Conservation (phyloP, 2,329 filamentous ascomycete species). For the Colletotrichum endophyticum region DNA sequence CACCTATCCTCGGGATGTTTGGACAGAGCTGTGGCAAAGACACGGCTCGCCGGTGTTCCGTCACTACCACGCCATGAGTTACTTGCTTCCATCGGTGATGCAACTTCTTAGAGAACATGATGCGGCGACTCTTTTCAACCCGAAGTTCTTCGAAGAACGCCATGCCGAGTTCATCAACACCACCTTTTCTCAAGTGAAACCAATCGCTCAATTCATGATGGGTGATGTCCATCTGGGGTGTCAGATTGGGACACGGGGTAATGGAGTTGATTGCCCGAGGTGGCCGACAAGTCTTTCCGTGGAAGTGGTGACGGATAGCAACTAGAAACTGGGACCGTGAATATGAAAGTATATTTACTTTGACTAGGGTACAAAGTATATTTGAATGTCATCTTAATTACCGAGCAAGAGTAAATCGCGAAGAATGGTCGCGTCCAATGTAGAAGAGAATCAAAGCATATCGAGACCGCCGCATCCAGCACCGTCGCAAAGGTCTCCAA, state of each 20-base stretch:
- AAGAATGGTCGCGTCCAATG: neutral
- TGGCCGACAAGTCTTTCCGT: constrained; percentile 47
- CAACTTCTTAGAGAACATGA: constrained; percentile 42
- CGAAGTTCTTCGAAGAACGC: constrained; percentile 48
- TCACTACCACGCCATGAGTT: constrained; percentile 53
- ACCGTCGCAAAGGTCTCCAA: neutral
- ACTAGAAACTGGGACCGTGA: no score
- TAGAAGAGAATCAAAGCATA: neutral
- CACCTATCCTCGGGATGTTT: constrained; percentile 34
- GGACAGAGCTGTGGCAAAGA: constrained; percentile 47
- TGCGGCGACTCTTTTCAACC: constrained; percentile 40
- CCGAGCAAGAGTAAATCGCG: neutral
- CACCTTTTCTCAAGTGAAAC: constrained; percentile 42
- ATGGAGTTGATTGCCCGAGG: constrained; percentile 46
- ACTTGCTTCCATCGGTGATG: constrained; percentile 37
- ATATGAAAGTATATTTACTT: no score
- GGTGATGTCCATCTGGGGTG: constrained; percentile 40
- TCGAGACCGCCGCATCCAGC: neutral
- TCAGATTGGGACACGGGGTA: constrained; percentile 51
- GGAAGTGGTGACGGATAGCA: constrained; percentile 30
- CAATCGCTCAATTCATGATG: constrained; percentile 40
- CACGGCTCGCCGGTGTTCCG: constrained; percentile 53
- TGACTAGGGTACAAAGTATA: neutral
- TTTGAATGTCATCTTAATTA: neutral
- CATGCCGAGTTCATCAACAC: constrained; percentile 8